Base-by-base conservation (phyloP, 2,329 filamentous ascomycete genomes). In the Clonostachys sp. region DNA sequence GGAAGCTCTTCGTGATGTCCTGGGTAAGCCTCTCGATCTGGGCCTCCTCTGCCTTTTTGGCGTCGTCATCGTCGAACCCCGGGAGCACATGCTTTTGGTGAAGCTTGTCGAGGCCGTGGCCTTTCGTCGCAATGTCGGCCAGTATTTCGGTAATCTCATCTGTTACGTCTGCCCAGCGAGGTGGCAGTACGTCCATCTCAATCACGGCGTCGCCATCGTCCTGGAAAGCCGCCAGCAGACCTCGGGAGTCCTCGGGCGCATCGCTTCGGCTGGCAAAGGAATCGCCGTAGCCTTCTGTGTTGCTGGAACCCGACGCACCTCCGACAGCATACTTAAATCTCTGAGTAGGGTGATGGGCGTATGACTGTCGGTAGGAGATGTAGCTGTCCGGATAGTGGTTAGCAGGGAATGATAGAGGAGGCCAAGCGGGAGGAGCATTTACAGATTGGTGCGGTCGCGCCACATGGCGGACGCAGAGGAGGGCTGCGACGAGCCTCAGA, bases 401-500 rank as follows among this genome's bases (percentile, higher is more conserved):
- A 67, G 55, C 44, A 44, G 24, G 42, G 44, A 39, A 34, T 30
- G 41, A 10, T 42, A 41, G 20, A 46, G 20, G 46, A n/a, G 54
- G 46, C 46, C 33, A 49, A 39, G 47, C 36, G 45, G 47, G 49
- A 53, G 50, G 47, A 50, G 51, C 63, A 81, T 59, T 83, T 39
- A 96, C 91, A 99, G 87, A 67, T 97, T 99, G 59, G 94, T 99
- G 72, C 94, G 87, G 80, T 99, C 94, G 77, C 94, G 90, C 91
- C 91, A 99, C 90, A 96, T 95, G 74, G 80, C 86, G 83, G 78
- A 78, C 75, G 73, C 71, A 60, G 48, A 57, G 50, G 34, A 13
- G 34, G 48, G 50, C 45, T 48, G 56, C 24, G 52, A 48, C 47
- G 47, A 46, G 41, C 41, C 41, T 43, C 41, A 43, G 41, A 33